Base-by-base conservation (phyloP, 305 asterid species). In the Coffea humblotiana region DNA sequence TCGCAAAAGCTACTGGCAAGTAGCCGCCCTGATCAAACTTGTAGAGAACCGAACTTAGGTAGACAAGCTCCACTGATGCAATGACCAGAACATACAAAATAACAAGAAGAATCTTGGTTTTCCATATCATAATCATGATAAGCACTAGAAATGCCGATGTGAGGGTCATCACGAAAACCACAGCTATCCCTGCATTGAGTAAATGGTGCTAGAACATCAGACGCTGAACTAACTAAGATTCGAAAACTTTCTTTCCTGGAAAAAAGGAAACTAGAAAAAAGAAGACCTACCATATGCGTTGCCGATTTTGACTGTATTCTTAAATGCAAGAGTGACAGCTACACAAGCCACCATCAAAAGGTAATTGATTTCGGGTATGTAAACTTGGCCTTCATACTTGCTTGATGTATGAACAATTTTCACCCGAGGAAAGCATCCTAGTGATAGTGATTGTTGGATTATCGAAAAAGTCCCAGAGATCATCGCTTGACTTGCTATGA, bases 351-450 rank as follows among this genome's bases (percentile, higher is more conserved):
- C 0, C 98, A 92, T 92, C n/a, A 94, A 78, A 76, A 91, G 78
- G 83, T 89, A 89, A 70, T 91, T 92, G 76, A 93, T 58, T 56
- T 92, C 97, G 0, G 97, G 97, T 19, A 90, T 79, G 74, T 89
- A 93, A 60, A 94, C 92, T 85, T 94, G 97, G 12, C 97, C 94
- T 3, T 81, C 81, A 40, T 93, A 81, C 54, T 90, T 90, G 0
- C 83, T 45, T 1, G 95, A 91, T 0, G 96, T 92, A 75, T 92
- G 98, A 5, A 89, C 86, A 12, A 92, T 78, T 77, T 87, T 91
- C 3, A 94, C 97, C 3, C 93, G 91, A 43, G 98, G 97, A 82
- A 94, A 94, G 29, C 98, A 94, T 23, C 97, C 97, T 0, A 92
- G 83, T 1, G 93, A 79, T 4, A 92, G 91, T 0, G 98, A 92